These are phyloP conservation scores for Schwanniomyces yamadae DNA, from an alignment of 805 yeast genomes.

Conservation along the genomic window DNA sequence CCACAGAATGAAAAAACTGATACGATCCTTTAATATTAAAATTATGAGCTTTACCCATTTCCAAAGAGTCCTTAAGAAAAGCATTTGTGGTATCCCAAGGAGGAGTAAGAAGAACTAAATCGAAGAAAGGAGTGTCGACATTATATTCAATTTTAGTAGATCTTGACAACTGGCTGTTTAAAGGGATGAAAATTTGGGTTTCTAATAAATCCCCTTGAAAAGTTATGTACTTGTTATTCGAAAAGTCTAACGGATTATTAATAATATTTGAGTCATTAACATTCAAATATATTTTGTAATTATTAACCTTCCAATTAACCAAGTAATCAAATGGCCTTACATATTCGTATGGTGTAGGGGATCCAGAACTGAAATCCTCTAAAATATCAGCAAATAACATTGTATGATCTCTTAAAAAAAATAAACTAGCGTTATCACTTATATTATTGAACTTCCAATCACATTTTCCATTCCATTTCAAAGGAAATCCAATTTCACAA, in stretches of 20 bases:
- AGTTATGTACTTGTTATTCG: conserved; percentile 74
- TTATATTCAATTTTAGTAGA: conserved; percentile 52
- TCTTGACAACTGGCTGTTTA: conserved; percentile 51
- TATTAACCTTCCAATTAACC: conserved; percentile 56
- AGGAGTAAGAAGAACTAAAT: conserved; percentile 71
- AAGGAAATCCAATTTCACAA: conserved; percentile 66
- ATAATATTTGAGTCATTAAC: conserved; percentile 87
- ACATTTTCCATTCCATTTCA: conserved; percentile 79
- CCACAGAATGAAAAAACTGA: conserved; percentile 56
- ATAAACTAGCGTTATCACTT: conserved; percentile 56
- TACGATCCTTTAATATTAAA: conserved; percentile 66
- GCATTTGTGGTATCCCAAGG: conserved; percentile 87
- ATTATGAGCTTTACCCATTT: conserved; percentile 66
- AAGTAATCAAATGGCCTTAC: conserved; percentile 71
- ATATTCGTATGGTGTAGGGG: conserved; percentile 66
- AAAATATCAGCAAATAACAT: conserved; percentile 68
- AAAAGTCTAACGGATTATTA: conserved; percentile 82
- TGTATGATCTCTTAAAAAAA: conserved; percentile 79
- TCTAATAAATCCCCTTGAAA: conserved; percentile 62
- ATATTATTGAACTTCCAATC: conserved; percentile 61
- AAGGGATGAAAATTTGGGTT: conserved; percentile 55
- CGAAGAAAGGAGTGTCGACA: conserved; percentile 56
- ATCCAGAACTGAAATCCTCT: conserved; percentile 75
- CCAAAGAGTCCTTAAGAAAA: conserved; percentile 56
- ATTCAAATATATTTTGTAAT: conserved; percentile 66